Base-by-base conservation (phyloP, 305 asterid species). In the Fraxinus floribunda region DNA sequence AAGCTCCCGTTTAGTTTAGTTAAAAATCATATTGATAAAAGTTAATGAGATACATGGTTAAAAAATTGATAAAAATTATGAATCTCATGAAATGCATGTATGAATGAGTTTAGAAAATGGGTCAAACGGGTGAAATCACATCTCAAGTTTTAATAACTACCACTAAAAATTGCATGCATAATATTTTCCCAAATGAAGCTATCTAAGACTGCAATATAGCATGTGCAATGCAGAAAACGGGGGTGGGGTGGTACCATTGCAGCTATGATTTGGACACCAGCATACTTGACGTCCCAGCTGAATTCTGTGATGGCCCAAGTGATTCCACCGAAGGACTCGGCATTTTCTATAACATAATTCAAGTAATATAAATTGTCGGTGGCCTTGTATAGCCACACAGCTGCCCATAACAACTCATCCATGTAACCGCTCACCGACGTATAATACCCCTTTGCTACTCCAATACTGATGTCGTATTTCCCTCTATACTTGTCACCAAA, bases 341-440 rank as follows among this genome's bases (percentile, higher is more conserved):
- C 98, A 35, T 93, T 94, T 0, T 89, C 76, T 10, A 91, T 80
- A 0, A 85, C 92, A 87, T 94, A 95, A 78, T 92, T 91, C 79
- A 94, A 85, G 87, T 86, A 95, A n/a, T 46, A 5, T 0, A 15
- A 3, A 26, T 89, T 89, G 94, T 91, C 94, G 93, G 97, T 95
- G 91, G 99, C 97, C 22, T 85, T 94, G 79, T 95, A 87, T 3
- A 95, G 89, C 99, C 99, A 95, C 83, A 94, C 10, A 35, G 98
- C 97, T 79, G 93, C 98, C 99, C 98, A 95, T 81, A 95, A 82
- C 91, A 95, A 86, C 92, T 95, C 99, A 82, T 95, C 99, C 80
- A 44, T 87, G 86, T 95, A 94, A 60, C 98, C 98, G 82, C 98
- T 95, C 90, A 89, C 91, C 79, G 98, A 95, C 85, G 98, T 83